phyloP scores from a whole-genome alignment of 441 rosid genomes.

The Pelargonium citronellum region DNA sequence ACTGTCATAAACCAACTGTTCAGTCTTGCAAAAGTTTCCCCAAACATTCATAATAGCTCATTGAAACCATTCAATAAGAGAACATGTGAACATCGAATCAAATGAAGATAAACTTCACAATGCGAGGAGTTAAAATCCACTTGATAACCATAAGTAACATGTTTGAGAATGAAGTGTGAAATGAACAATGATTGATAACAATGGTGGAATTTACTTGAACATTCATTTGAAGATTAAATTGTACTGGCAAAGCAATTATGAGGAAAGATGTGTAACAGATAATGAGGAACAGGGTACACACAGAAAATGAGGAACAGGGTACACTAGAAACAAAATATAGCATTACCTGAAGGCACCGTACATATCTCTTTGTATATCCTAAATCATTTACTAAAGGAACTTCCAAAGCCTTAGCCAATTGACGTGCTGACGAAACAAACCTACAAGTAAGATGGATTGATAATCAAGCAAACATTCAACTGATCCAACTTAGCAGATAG shows the following conservation, averaged over 20 bases:
- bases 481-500: constrained; percentile 3
- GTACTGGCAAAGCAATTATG: background rate
- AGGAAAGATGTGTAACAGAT: background rate
- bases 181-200: background rate
- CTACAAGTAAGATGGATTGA: constrained; percentile 35
- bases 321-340: background rate
- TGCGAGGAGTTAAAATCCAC: background rate
- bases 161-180: background rate
- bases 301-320: background rate
- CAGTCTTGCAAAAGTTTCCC: background rate
- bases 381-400: constrained; percentile 96
- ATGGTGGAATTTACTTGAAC: background rate
- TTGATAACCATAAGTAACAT: background rate
- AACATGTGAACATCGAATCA: background rate
- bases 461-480: constrained; percentile 12
- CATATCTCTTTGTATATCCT: constrained; percentile 96
- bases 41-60: background rate
- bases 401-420: constrained; percentile 93
- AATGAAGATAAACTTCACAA: too few species aligned
- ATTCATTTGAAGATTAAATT: too few species aligned
- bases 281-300: background rate
- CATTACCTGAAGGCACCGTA: constrained; percentile 92
- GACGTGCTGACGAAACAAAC: constrained; percentile 96
- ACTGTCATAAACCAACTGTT: background rate
- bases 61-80: background rate